Base-by-base conservation (phyloP, 176 grass and related monocot genomes). In the Carex myosuroides region DNA sequence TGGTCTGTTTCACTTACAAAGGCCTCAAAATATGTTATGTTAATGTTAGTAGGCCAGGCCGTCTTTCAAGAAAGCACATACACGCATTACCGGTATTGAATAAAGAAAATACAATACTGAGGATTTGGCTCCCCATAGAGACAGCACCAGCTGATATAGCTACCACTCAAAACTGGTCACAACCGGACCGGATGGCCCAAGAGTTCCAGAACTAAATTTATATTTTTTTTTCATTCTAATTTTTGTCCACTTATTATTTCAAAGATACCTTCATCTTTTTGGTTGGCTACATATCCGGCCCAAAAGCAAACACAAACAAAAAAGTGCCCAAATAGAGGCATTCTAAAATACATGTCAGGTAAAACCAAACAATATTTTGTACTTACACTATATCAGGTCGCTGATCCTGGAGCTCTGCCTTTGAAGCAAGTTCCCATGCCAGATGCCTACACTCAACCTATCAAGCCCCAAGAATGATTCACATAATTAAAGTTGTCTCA, bases 371-470 rank as follows among this genome's bases (percentile, higher is more conserved):
- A 72, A 67, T 13, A 53, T 72, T 5, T 84, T 29, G 9, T 64
- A 90, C 92, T 93, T 70, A 95, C 96, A 93, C 37, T 90, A 95
- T 37, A 46, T 99, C 86, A 39, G 88, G 88, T 37, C 75, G 59
- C 55, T 87, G 91, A 60, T 75, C 71, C 44, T 44, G 64, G 77
- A 95, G 81, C 57, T 92, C 86, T 0, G 41, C 85, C 86, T 91
- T 89, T 86, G 85, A 84, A 1, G 79, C 91, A 89, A 88, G 86
- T 88, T 98, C 96, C 96, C 96, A 98, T 37, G 88, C 84, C 84
- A 98, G 87, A 88, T 95, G 88, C 84, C 86, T 99, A 72, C 92
- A 99, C 83, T 90, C 88, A 44, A 95, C 89, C 93, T 99, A 85
- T 63, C 9, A 85, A 69, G 46, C 18, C 39, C 17, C 26, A 69